phyloP scores from a whole-genome alignment of 306 rosid species.

The Quercus suber region DNA sequence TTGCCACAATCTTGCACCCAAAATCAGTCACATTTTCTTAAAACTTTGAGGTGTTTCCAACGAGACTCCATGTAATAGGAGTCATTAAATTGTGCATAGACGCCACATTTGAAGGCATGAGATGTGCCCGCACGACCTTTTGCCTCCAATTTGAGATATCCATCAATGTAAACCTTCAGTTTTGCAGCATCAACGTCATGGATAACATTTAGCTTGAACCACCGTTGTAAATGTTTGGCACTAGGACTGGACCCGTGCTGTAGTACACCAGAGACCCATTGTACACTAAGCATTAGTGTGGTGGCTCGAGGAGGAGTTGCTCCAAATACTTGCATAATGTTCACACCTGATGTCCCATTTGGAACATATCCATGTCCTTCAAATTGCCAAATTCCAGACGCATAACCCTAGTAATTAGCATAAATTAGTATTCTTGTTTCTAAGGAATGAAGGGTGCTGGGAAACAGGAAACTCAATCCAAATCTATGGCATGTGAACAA shows the following conservation, averaged over 20 bases:
- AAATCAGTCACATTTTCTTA: not conserved
- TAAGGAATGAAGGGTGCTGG: too few relatives aligned
- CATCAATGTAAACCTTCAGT: slow-evolving; percentile 38
- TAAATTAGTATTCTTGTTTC: not conserved
- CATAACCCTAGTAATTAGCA: slow-evolving; percentile 29
- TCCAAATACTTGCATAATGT: slow-evolving; percentile 56
- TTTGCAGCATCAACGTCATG: slow-evolving; percentile 40
- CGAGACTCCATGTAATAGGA: slow-evolving; percentile 22
- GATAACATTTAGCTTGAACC: slow-evolving; percentile 46
- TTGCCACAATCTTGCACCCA: too few relatives aligned
- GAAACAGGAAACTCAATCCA: too few relatives aligned
- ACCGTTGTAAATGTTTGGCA: slow-evolving; percentile 26
- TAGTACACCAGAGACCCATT: slow-evolving; percentile 35
- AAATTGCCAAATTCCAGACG: slow-evolving; percentile 51
- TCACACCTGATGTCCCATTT: slow-evolving; percentile 33
- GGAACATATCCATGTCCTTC: slow-evolving; percentile 49
- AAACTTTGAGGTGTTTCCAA: slow-evolving; percentile 18
- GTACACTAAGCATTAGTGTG: slow-evolving; percentile 36
- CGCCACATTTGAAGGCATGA: slow-evolving; percentile 25
- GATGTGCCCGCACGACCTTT: slow-evolving; percentile 21
- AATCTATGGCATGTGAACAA: not conserved
- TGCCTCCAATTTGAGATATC: slow-evolving; percentile 10
- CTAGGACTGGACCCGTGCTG: slow-evolving; percentile 12
- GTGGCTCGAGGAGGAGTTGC: slow-evolving; percentile 31
- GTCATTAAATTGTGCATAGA: slow-evolving; percentile 16